A percentile compares a stretch with the other conserved stretches of the same genome.
These are phyloP conservation scores for Amauroascus verrucosus DNA, from an alignment of 2,329 filamentous ascomycete genomes.

Conservation along the genomic window DNA sequence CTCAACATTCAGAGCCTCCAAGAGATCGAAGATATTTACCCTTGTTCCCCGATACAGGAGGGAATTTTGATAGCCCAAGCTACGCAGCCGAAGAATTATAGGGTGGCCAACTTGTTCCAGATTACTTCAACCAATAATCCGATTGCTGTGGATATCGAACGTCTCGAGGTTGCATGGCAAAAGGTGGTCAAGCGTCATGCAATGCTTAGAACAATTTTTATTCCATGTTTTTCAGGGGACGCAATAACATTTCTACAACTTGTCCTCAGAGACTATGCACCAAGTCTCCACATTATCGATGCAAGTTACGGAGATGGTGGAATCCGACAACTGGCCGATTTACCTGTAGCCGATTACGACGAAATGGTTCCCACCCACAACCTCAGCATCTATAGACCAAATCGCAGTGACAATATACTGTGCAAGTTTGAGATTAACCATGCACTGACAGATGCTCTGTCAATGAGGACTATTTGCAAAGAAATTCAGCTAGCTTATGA, in stretches of 20 bases:
- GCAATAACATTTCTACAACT: background rate
- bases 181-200: slow-evolving; percentile 3
- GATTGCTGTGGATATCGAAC: background rate
- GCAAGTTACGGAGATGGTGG: background rate
- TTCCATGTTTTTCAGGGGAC: background rate
- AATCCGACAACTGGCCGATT: slow-evolving; percentile 20
- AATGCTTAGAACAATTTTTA: background rate
- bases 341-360: slow-evolving; percentile 20
- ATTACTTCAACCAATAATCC: background rate
- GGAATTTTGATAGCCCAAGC: slow-evolving; percentile 4
- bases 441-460: slow-evolving; percentile 36
- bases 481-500: slow-evolving; percentile 31
- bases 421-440: slow-evolving; percentile 34
- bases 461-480: slow-evolving; percentile 30
- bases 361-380: slow-evolving; percentile 27
- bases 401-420: slow-evolving; percentile 11
- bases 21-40: slow-evolving; percentile 10
- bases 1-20: background rate
- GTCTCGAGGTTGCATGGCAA: background rate
- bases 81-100: background rate
- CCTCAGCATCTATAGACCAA: slow-evolving; percentile 24
- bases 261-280: background rate
- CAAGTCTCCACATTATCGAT: background rate
- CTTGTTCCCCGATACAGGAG: slow-evolving; percentile 9
- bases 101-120: background rate